These are phyloP conservation scores for Colletotrichum higginsianum DNA, from an alignment of 2,329 filamentous ascomycete genomes.

Conservation along the genomic window DNA sequence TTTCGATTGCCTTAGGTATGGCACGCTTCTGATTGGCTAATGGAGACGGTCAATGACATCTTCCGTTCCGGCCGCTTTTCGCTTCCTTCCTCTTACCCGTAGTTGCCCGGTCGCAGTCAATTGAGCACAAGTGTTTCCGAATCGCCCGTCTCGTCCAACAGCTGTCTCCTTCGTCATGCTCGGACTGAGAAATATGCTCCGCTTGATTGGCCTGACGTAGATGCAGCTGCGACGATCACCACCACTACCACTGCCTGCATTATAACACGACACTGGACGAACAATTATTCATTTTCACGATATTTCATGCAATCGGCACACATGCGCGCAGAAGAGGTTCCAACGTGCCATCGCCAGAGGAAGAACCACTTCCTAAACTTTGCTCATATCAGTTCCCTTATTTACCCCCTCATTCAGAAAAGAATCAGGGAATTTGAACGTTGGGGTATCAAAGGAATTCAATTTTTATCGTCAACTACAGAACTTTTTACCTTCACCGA, in stretches of 20 bases:
- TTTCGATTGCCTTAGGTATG: constrained; percentile 43
- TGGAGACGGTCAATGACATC: constrained; percentile 36
- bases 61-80: constrained; percentile 40
- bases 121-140: constrained; percentile 28
- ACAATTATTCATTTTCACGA: background rate
- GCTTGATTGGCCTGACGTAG: constrained; percentile 31
- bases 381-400: background rate
- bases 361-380: background rate
- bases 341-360: background rate
- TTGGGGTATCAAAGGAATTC: constrained; percentile 16
- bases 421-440: background rate
- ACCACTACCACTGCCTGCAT: constrained; percentile 1
- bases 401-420: too few relatives aligned
- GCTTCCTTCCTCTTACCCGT: constrained; percentile 34
- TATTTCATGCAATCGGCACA: background rate
- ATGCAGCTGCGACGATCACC: constrained; percentile 7
- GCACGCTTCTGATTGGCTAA: constrained; percentile 35
- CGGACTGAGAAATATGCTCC: constrained; percentile 36
- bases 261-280: constrained; percentile 30
- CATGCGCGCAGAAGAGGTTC: background rate
- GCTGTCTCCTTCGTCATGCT: constrained; percentile 26
- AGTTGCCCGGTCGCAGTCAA: constrained; percentile 25
- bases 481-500: constrained; percentile 13
- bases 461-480: background rate
- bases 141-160: constrained; percentile 18